Evolutionary conservation across 306 rosid species (phyloP).

Genomic region (Dryas octopetala): DNA sequence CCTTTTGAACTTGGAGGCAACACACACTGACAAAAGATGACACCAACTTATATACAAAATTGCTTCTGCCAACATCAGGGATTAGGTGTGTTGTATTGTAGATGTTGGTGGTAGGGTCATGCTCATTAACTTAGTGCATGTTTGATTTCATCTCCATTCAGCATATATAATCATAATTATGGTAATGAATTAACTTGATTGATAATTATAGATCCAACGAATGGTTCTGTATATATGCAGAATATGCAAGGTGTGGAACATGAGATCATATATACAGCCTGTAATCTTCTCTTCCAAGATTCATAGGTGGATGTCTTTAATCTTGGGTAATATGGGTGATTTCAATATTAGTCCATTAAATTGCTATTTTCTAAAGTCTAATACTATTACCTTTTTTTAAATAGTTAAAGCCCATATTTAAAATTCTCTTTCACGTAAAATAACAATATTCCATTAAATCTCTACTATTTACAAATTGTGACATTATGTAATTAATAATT

Average conservation of each 20-base stretch:
- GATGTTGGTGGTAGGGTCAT: neutral
- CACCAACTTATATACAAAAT: conserved; percentile 18
- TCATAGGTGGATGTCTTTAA: neutral
- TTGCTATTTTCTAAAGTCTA: no score
- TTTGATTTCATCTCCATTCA: neutral
- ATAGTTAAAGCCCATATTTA: no score
- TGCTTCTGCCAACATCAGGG: conserved; percentile 8
- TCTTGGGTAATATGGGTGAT: neutral
- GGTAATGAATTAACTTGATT: neutral
- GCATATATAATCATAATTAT: neutral
- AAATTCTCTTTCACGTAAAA: no score
- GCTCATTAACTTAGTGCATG: neutral
- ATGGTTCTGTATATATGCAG: neutral
- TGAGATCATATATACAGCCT: conserved; percentile 11
- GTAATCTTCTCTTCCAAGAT: conserved; percentile 16
- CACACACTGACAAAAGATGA: conserved; percentile 5
- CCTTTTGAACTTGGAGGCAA: conserved; percentile 18
- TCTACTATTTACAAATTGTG: no score
- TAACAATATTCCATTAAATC: no score
- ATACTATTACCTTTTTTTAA: no score
- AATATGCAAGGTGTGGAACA: neutral
- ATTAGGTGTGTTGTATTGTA: neutral
- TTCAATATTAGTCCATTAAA: no score
- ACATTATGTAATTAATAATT: no score
- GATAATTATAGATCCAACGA: neutral